Conservation (phyloP, 768 basidiomycete genomes). For the Gautieria morchelliformis region DNA sequence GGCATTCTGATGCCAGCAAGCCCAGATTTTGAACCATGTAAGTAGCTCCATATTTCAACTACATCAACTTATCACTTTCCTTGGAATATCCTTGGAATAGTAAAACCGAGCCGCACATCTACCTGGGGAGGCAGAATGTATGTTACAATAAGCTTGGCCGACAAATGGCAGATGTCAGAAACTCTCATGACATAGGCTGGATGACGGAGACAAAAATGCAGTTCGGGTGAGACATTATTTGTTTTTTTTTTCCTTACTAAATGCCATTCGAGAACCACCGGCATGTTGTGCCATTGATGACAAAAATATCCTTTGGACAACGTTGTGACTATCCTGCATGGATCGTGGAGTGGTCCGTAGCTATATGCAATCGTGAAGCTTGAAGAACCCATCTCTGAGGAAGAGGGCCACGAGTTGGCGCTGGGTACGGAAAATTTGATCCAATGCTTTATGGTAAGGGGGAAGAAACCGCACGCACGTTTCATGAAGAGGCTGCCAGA, state of each 20-base stretch:
- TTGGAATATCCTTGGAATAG: background rate
- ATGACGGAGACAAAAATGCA: too few relatives aligned
- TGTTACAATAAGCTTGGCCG: background rate
- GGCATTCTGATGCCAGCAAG: background rate
- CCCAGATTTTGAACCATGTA: slow-evolving; percentile 1
- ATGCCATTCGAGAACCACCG: background rate
- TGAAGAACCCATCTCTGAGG: background rate
- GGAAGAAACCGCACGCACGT: background rate
- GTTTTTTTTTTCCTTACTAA: too few relatives aligned
- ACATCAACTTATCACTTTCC: background rate
- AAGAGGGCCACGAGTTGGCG: background rate
- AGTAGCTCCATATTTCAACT: background rate
- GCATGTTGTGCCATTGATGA: background rate
- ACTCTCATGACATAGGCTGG: too few relatives aligned
- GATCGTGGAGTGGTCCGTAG: background rate
- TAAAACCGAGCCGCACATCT: background rate
- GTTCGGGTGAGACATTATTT: too few relatives aligned
- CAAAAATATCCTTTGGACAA: background rate
- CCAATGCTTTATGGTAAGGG: background rate
- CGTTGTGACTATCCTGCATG: background rate
- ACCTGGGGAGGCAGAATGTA: background rate
- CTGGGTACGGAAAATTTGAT: background rate
- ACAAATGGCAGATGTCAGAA: slow-evolving; percentile 3
- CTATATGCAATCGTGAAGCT: background rate
- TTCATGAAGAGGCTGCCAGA: background rate